Evolutionary conservation across 805 yeast species (phyloP).

Genomic region (Komagataella kurtzmanii): DNA sequence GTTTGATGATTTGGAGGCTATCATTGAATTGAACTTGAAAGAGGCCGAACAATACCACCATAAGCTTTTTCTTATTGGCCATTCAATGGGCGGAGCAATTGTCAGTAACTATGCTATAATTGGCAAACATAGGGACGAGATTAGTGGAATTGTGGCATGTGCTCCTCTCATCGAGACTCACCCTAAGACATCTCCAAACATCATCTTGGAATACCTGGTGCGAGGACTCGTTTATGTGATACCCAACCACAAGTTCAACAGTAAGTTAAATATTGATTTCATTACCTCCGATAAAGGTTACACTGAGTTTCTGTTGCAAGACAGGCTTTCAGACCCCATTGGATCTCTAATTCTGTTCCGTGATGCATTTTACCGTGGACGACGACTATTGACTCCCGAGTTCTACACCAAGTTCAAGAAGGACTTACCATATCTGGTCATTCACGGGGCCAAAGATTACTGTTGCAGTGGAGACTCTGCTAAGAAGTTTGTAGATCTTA

Average conservation of each 20-base stretch:
- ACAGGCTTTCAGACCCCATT: conserved; percentile 29
- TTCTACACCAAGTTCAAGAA: conserved; percentile 21
- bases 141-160: conserved; percentile 33
- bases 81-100: conserved; percentile 78
- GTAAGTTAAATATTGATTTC: conserved; percentile 40
- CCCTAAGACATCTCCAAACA: conserved; percentile 44
- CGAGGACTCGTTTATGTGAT: conserved; percentile 24
- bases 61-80: conserved; percentile 44
- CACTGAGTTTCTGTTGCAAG: conserved; percentile 27
- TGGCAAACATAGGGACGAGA: conserved; percentile 33
- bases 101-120: conserved; percentile 43
- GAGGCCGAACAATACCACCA: conserved; percentile 12
- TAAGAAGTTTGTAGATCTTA: conserved; percentile 22
- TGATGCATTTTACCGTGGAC: conserved; percentile 57
- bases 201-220: conserved; percentile 24
- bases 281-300: conserved; percentile 36
- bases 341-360: conserved; percentile 43
- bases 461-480: conserved; percentile 43
- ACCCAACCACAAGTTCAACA: conserved; percentile 39
- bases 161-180: conserved; percentile 53
- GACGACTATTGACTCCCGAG: conserved; percentile 24
- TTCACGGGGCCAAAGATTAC: conserved; percentile 53
- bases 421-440: conserved; percentile 34
- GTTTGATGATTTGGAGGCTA: conserved; percentile 45
- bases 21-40: conserved; percentile 31